Evolutionary conservation across 2,329 filamentous ascomycete species (phyloP).

Genomic region (Byssoonygena ceratinophila): DNA sequence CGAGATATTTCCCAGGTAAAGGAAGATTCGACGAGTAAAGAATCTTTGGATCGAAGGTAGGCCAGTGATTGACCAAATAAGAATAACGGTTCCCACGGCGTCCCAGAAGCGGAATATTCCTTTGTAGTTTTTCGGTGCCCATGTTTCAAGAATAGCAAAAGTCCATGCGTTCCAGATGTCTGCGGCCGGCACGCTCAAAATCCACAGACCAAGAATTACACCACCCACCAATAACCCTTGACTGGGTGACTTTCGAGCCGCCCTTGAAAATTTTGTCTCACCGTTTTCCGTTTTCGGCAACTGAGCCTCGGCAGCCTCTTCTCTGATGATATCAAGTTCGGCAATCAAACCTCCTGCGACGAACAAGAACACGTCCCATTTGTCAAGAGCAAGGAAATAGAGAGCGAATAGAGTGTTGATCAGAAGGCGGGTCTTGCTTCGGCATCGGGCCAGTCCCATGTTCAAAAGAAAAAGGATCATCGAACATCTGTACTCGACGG

Average conservation of each 20-base stretch:
- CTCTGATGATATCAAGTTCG: conserved; percentile 35
- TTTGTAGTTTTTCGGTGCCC: conserved; percentile 33
- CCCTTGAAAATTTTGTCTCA: conserved; percentile 2
- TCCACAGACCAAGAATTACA: conserved; percentile 33
- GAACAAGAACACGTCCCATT: conserved; percentile 39
- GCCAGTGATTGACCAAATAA: conserved; percentile 36
- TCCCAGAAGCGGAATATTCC: conserved; percentile 38
- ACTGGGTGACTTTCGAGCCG: neutral
- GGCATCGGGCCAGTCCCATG: conserved; percentile 29
- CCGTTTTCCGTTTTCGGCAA: conserved; percentile 10
- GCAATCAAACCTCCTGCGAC: conserved; percentile 35
- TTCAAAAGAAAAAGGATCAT: conserved; percentile 37
- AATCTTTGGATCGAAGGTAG: conserved; percentile 33
- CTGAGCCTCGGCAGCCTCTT: conserved; percentile 22
- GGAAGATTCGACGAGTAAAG: conserved; percentile 33
- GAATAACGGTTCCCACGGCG: conserved; percentile 24
- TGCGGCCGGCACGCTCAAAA: conserved; percentile 35
- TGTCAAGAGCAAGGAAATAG: conserved; percentile 35
- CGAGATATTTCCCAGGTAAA: conserved; percentile 40
- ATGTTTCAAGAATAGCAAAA: conserved; percentile 31
- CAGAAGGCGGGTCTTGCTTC: conserved; percentile 27
- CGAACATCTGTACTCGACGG: conserved; percentile 38
- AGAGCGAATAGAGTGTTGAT: conserved; percentile 28
- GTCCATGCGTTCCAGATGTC: conserved; percentile 35
- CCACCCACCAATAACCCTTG: conserved; percentile 26